These are phyloP conservation scores for Chlorella sp. DNA, from an alignment of 139 green algal species.

Conservation along the genomic window DNA sequence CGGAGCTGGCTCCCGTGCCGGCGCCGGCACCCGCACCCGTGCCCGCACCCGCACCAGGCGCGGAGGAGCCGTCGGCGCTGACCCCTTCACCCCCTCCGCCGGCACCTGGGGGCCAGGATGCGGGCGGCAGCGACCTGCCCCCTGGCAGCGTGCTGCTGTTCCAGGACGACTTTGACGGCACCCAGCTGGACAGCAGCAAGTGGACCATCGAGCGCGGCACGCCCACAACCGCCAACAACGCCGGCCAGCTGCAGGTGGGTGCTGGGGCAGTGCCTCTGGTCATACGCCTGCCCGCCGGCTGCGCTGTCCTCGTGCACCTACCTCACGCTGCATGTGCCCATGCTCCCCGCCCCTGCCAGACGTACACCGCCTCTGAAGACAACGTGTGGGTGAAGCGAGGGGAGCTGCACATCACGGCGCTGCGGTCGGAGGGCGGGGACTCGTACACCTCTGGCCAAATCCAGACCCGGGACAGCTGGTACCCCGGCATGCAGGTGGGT, in stretches of 20 bases:
- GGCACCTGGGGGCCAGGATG: too few species aligned
- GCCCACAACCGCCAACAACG: neutral
- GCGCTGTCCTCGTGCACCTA: neutral
- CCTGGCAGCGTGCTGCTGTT: slow-evolving; percentile 1
- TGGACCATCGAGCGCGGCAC: neutral
- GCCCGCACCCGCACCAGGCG: neutral
- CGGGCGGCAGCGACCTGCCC: too few species aligned
- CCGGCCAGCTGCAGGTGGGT: slow-evolving; percentile 16
- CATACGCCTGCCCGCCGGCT: too few species aligned
- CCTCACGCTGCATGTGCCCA: neutral
- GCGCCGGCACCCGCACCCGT: neutral
- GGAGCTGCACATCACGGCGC: slow-evolving; percentile 8
- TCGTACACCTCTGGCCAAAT: neutral
- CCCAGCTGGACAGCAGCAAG: neutral
- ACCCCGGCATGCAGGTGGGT: slow-evolving; percentile 10
- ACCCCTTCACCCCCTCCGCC: too few species aligned
- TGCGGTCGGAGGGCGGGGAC: neutral
- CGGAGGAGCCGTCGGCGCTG: too few species aligned
- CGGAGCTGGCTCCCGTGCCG: neutral
- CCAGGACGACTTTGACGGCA: neutral
- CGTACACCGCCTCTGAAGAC: neutral
- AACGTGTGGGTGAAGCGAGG: neutral
- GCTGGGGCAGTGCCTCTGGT: neutral
- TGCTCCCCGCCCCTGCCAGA: neutral
- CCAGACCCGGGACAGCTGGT: neutral